These are phyloP conservation scores for Rhizophora mangle DNA, from an alignment of 345 rosid genomes.

Conservation along the genomic window DNA sequence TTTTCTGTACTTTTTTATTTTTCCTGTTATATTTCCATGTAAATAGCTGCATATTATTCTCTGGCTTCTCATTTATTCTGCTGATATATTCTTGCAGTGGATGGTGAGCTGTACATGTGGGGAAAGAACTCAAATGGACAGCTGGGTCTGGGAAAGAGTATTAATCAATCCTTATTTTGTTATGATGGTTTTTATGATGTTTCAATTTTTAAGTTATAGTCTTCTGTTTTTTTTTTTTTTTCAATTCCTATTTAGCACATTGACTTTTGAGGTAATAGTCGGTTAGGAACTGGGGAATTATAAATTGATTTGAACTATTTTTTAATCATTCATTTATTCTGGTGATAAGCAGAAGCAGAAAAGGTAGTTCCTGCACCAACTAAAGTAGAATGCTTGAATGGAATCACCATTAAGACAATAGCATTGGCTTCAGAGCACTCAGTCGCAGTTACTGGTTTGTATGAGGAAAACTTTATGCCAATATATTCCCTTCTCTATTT, in stretches of 20 bases:
- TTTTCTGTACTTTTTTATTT: too few relatives aligned
- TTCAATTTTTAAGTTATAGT: too few relatives aligned
- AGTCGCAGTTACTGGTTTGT: slow-evolving; percentile 79
- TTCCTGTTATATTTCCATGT: too few relatives aligned
- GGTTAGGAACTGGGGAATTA: neutral
- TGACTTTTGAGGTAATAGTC: neutral
- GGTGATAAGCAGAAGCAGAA: slow-evolving; percentile 54
- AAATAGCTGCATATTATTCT: neutral
- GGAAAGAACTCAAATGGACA: slow-evolving; percentile 92
- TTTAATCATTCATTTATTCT: slow-evolving; percentile 4
- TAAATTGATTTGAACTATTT: slow-evolving; percentile 6
- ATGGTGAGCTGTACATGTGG: slow-evolving; percentile 91
- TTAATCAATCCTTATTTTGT: slow-evolving; percentile 2
- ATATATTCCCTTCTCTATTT: slow-evolving; percentile 7
- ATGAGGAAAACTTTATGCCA: slow-evolving; percentile 16
- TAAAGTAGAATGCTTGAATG: slow-evolving; percentile 69
- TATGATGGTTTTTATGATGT: neutral
- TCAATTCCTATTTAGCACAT: too few relatives aligned
- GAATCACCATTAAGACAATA: slow-evolving; percentile 53
- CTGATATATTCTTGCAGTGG: slow-evolving; percentile 41
- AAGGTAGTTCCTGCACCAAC: slow-evolving; percentile 54
- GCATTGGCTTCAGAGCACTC: slow-evolving; percentile 94
- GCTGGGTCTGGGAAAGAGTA: slow-evolving; percentile 96
- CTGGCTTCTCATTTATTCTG: slow-evolving; percentile 4
- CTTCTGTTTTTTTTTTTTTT: too few relatives aligned